Base-by-base conservation (phyloP, 139 green algal genomes). In the Desmodesmus armatus region DNA sequence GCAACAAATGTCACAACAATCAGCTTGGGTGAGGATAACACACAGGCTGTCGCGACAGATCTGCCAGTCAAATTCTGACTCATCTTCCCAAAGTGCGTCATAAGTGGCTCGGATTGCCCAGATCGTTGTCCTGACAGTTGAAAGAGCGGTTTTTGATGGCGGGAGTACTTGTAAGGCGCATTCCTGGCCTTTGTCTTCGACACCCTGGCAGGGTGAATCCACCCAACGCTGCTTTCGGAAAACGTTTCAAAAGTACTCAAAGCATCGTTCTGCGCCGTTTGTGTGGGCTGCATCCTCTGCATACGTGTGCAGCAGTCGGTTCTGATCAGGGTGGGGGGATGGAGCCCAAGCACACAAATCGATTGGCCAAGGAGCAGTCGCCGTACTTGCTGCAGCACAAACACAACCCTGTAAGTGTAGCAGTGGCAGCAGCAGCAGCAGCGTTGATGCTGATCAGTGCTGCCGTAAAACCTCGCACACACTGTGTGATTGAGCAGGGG, bases 311-410 rank as follows among this genome's bases (percentile, higher is more conserved):
- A 69, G 3, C 37, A 27, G 19, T 69, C 58, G 19, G 37, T 69
- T n/a, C 60, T 40, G 55, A 5, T 9, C 60, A 69, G 60, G 60
- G 7, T 39, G n/a, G 17, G 27, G 60, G 19, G 60, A 27, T 33
- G 53, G 72, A 72, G 19, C 75, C 15, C 37, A 72, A 60, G 41
- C 78, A 89, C 70, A 90, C 82, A 35, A 96, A 96, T 82, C 70
- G 92, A 3, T 84, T 95, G 51, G 91, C 89, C 0, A 84, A 91
- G 31, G 90, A 96, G 83, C 75, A 96, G 69, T 91, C 75, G 19
- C 95, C 95, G 0, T 98, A 98, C 78, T 88, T 98, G 37, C 88
- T 98, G 73, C 96, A 97, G 84, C 95, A 98, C 73, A 89, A 89
- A 9, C 90, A 97, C 73, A 98, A 98, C 78, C 95, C 95, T 25